These are phyloP conservation scores for Candida khao-thaluensis DNA, from an alignment of 805 yeast species.

Conservation along the genomic window DNA sequence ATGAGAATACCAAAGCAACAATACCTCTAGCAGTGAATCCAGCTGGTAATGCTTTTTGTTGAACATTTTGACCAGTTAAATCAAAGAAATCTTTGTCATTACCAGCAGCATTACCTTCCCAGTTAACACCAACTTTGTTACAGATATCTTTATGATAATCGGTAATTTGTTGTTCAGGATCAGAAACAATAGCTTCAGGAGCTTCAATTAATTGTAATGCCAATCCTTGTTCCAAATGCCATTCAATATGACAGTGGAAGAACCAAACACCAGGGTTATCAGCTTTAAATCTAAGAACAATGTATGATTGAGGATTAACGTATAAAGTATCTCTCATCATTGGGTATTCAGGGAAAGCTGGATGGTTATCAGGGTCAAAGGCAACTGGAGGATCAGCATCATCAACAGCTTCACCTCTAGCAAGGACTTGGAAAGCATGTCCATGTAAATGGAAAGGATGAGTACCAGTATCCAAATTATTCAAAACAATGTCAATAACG, in stretches of 20 bases:
- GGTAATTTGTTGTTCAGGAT: conserved; percentile 53
- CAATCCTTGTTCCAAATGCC: conserved; percentile 82
- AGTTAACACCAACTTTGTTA: conserved; percentile 49
- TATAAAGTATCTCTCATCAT: conserved; percentile 68
- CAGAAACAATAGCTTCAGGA: conserved; percentile 49
- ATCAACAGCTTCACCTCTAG: conserved; percentile 49
- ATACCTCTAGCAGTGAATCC: conserved; percentile 96
- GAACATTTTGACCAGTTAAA: conserved; percentile 73
- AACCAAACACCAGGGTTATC: conserved; percentile 94
- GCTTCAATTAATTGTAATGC: conserved; percentile 73
- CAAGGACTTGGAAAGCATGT: conserved; percentile 63
- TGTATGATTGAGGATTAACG: conserved; percentile 65
- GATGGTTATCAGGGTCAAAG: conserved; percentile 36
- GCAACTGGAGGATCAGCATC: conserved; percentile 54
- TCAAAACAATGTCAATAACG: conserved; percentile 71
- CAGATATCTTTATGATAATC: conserved; percentile 63
- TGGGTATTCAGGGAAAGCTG: conserved; percentile 57
- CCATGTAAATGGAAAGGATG: conserved; percentile 83
- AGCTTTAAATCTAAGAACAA: conserved; percentile 71
- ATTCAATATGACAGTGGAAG: conserved; percentile 88
- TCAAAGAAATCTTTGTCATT: conserved; percentile 62
- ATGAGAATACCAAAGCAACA: conserved; percentile 89
- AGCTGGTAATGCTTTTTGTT: conserved; percentile 62
- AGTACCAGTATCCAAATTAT: conserved; percentile 76
- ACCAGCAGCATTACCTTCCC: conserved; percentile 87